These are phyloP conservation scores for Phialocephala subalpina DNA, from an alignment of 2,329 filamentous ascomycete species.

Conservation along the genomic window DNA sequence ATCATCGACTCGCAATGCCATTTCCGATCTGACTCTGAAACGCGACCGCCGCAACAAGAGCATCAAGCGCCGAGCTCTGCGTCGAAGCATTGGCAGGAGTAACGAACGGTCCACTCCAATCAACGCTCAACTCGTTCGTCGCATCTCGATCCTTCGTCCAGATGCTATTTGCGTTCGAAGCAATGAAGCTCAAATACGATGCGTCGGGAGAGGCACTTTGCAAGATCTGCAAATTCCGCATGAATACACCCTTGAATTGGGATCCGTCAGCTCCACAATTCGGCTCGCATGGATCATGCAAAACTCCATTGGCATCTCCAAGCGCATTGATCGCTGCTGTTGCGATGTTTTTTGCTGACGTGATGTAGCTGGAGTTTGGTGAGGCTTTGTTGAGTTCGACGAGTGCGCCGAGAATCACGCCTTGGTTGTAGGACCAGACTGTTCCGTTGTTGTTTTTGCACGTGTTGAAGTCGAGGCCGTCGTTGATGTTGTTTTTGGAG, in stretches of 20 bases:
- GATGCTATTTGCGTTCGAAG: slow-evolving; percentile 70
- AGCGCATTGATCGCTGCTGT: slow-evolving; percentile 57
- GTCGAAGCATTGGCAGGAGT: slow-evolving; percentile 60
- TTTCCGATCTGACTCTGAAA: slow-evolving; percentile 25
- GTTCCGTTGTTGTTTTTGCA: slow-evolving; percentile 57
- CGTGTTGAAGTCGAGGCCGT: slow-evolving; percentile 53
- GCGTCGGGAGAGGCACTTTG: slow-evolving; percentile 54
- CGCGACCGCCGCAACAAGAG: slow-evolving; percentile 65
- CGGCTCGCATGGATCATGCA: slow-evolving; percentile 62
- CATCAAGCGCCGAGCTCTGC: slow-evolving; percentile 73
- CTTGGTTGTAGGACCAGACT: slow-evolving; percentile 66
- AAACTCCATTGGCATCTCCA: slow-evolving; percentile 52
- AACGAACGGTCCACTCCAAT: slow-evolving; percentile 69
- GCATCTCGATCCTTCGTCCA: slow-evolving; percentile 65
- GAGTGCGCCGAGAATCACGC: slow-evolving; percentile 65
- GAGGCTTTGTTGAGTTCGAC: slow-evolving; percentile 63
- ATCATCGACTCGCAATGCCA: slow-evolving; percentile 18
- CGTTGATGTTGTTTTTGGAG: slow-evolving; percentile 56
- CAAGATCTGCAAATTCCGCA: slow-evolving; percentile 68
- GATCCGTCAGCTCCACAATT: slow-evolving; percentile 57
- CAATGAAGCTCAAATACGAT: slow-evolving; percentile 61
- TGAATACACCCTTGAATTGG: slow-evolving; percentile 79
- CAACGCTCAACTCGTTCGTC: slow-evolving; percentile 60
- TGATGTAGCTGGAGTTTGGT: slow-evolving; percentile 48
- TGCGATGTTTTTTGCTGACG: slow-evolving; percentile 59